A percentile compares a stretch with the other conserved stretches of the same genome.
phyloP scores from a whole-genome alignment of 2,329 filamentous ascomycete species.

The Sordariomycetes sp. region DNA sequence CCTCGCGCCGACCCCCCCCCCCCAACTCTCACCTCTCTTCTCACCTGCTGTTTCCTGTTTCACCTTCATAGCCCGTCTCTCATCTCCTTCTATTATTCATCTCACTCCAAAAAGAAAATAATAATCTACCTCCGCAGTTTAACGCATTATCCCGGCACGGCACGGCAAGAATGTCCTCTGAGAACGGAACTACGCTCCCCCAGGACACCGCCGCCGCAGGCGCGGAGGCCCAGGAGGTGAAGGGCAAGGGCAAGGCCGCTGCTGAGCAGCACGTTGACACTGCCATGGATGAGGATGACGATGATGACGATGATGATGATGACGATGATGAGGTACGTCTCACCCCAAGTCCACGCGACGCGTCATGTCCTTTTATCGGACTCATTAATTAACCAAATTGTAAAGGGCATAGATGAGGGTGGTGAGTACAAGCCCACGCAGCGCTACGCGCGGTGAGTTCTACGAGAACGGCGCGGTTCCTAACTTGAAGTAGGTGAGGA shows the following conservation, averaged over 20 bases:
- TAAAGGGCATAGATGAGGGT: slow-evolving; percentile 12
- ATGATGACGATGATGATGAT: slow-evolving; percentile 58
- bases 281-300: slow-evolving; percentile 64
- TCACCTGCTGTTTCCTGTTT: neutral
- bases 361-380: neutral
- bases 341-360: neutral
- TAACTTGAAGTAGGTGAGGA: slow-evolving; percentile 26
- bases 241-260: slow-evolving; percentile 78
- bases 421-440: slow-evolving; percentile 4
- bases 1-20: neutral
- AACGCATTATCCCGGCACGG: neutral
- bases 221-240: slow-evolving; percentile 38
- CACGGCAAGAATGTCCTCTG: neutral
- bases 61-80: neutral
- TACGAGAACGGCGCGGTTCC: slow-evolving; percentile 7
- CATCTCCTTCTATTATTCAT: neutral
- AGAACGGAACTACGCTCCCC: slow-evolving; percentile 32
- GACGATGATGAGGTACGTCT: slow-evolving; percentile 40
- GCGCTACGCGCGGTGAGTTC: neutral
- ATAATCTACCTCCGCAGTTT: neutral
- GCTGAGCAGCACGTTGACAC: slow-evolving; percentile 40
- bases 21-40: neutral
- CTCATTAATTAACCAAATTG: slow-evolving; percentile 3
- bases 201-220: slow-evolving; percentile 26
- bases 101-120: neutral